Conservation (phyloP, 805 yeast species). For the Zygotorulaspora florentina region DNA sequence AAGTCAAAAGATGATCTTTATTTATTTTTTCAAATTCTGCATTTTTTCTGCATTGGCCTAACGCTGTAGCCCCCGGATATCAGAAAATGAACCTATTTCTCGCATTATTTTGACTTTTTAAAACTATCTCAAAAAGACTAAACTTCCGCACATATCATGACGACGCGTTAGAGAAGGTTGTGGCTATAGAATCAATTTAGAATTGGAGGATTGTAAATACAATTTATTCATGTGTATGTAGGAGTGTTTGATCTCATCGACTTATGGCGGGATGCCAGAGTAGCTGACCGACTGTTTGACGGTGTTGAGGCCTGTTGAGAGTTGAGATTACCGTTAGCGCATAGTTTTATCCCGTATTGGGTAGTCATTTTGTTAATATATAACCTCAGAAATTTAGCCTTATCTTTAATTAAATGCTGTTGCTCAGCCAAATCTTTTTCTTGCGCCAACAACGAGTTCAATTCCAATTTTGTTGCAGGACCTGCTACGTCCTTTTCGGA, state of each 20-base stretch:
- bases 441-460: conserved; percentile 7
- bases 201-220: background rate
- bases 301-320: conserved; percentile 10
- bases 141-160: too few relatives aligned
- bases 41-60: too few relatives aligned
- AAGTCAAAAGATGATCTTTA: too few relatives aligned
- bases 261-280: conserved; percentile 15
- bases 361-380: conserved; percentile 22
- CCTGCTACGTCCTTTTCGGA: conserved; percentile 35
- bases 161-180: background rate
- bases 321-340: conserved; percentile 7
- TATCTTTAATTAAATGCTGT: conserved; percentile 13
- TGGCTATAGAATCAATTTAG: background rate
- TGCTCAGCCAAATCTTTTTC: conserved; percentile 14
- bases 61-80: too few relatives aligned
- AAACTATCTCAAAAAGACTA: too few relatives aligned
- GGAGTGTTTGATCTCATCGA: conserved; percentile 23
- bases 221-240: conserved; percentile 8
- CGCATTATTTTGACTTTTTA: too few relatives aligned
- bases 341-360: conserved; percentile 14
- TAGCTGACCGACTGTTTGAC: conserved; percentile 12
- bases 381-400: conserved; percentile 19
- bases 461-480: conserved; percentile 32
- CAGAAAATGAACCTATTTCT: too few relatives aligned
- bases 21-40: too few relatives aligned